Evolutionary conservation across 108 stramenopile species (phyloP).

Genomic region (Skeletonema menzelii): DNA sequence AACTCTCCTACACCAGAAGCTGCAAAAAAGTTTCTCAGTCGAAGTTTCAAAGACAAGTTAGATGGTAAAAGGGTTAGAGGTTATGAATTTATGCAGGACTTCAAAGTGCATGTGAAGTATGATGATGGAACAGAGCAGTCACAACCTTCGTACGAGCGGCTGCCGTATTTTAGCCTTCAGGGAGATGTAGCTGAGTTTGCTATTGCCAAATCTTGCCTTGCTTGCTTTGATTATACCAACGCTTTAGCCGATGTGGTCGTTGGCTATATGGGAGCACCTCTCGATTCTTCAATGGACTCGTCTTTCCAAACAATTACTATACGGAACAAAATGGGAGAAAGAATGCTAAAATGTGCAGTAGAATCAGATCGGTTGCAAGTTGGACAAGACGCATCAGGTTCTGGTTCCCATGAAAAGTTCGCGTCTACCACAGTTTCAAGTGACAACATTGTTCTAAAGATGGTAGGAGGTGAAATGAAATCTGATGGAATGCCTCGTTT

Average conservation of each 20-base stretch:
- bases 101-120: constrained; percentile 78
- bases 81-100: constrained; percentile 90
- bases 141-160: constrained; percentile 49
- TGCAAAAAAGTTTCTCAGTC: constrained; percentile 63
- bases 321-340: constrained; percentile 63
- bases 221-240: constrained; percentile 89
- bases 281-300: constrained; percentile 58
- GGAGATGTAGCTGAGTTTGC: constrained; percentile 75
- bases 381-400: constrained; percentile 49
- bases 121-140: constrained; percentile 23
- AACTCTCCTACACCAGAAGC: constrained; percentile 79
- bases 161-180: constrained; percentile 80
- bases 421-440: constrained; percentile 65
- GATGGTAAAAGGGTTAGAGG: constrained; percentile 30
- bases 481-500: constrained; percentile 67
- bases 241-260: constrained; percentile 83
- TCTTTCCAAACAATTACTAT: constrained; percentile 74
- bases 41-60: constrained; percentile 40
- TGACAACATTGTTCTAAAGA: constrained; percentile 59
- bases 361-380: constrained; percentile 48
- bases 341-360: constrained; percentile 66
- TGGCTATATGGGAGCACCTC: constrained; percentile 85
- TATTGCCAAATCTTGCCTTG: constrained; percentile 75
- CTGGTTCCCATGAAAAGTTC: constrained; percentile 61
- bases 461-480: constrained; percentile 56